A percentile compares a stretch with the other conserved stretches of the same genome.
Conservation (phyloP, 257 asterid species). For the Solanum ahanhuiri region DNA sequence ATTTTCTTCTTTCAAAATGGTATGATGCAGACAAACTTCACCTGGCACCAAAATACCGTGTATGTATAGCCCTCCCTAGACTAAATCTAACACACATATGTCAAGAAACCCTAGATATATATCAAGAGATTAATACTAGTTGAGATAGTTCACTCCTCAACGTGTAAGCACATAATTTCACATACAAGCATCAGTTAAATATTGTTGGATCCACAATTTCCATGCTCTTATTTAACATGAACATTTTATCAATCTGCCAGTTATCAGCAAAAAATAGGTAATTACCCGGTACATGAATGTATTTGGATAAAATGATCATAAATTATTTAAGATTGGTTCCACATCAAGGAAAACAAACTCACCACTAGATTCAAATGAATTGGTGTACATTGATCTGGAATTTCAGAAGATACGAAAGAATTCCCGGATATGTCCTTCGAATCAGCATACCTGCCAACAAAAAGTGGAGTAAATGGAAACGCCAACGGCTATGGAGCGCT, state of each 20-base stretch:
- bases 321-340: neutral
- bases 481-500: neutral
- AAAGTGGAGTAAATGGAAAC: neutral
- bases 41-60: neutral
- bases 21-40: neutral
- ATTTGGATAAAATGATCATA: neutral
- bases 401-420: conserved; percentile 38
- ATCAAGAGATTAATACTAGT: neutral
- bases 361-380: conserved; percentile 92
- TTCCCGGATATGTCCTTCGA: conserved; percentile 42
- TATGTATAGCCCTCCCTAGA: neutral
- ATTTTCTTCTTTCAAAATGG: neutral
- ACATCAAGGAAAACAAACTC: conserved; percentile 25
- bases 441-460: conserved; percentile 49
- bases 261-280: neutral
- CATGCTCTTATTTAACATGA: neutral
- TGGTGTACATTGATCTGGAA: conserved; percentile 65
- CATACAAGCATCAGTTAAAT: neutral
- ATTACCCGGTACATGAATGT: neutral
- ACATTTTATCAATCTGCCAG: neutral
- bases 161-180: neutral
- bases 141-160: neutral
- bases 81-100: neutral
- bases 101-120: neutral
- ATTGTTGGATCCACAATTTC: neutral